Percentiles rank a stretch among this genome's conserved stretches.
These are phyloP conservation scores for Clarireedia monteithiana DNA, from an alignment of 2,329 filamentous ascomycete genomes.

Conservation along the genomic window DNA sequence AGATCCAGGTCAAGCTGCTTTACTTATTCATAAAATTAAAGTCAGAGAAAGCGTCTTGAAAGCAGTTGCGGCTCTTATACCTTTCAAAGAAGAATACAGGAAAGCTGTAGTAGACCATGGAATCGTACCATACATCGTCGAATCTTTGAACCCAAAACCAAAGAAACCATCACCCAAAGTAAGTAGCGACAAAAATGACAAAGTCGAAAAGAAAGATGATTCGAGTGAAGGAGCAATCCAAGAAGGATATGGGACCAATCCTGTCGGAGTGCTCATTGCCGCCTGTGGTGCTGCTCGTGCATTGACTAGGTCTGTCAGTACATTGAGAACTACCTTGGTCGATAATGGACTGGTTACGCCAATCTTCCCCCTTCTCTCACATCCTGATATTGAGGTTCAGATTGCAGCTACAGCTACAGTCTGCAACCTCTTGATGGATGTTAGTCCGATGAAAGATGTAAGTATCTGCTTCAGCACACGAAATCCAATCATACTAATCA, in stretches of 20 bases:
- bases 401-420: slow-evolving; percentile 79
- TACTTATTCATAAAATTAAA: slow-evolving; percentile 61
- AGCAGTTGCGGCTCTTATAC: slow-evolving; percentile 73
- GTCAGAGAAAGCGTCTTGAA: slow-evolving; percentile 69
- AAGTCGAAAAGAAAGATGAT: slow-evolving; percentile 17
- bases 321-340: slow-evolving; percentile 77
- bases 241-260: slow-evolving; percentile 60
- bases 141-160: slow-evolving; percentile 65
- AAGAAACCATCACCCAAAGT: slow-evolving; percentile 37
- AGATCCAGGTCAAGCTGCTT: slow-evolving; percentile 49
- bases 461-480: slow-evolving; percentile 30
- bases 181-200: slow-evolving; percentile 31
- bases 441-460: slow-evolving; percentile 86
- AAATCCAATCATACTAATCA: slow-evolving; percentile 4
- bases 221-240: slow-evolving; percentile 15
- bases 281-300: slow-evolving; percentile 77
- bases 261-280: slow-evolving; percentile 69
- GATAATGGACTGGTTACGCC: slow-evolving; percentile 77
- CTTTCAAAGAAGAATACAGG: slow-evolving; percentile 75
- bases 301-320: slow-evolving; percentile 75
- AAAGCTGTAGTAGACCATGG: slow-evolving; percentile 77
- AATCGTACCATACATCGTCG: slow-evolving; percentile 73
- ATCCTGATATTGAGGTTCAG: slow-evolving; percentile 70
- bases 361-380: slow-evolving; percentile 65
- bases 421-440: slow-evolving; percentile 78